Evolutionary conservation across 2,329 filamentous ascomycete genomes (phyloP).

Genomic region (Trichophaea hybrida): DNA sequence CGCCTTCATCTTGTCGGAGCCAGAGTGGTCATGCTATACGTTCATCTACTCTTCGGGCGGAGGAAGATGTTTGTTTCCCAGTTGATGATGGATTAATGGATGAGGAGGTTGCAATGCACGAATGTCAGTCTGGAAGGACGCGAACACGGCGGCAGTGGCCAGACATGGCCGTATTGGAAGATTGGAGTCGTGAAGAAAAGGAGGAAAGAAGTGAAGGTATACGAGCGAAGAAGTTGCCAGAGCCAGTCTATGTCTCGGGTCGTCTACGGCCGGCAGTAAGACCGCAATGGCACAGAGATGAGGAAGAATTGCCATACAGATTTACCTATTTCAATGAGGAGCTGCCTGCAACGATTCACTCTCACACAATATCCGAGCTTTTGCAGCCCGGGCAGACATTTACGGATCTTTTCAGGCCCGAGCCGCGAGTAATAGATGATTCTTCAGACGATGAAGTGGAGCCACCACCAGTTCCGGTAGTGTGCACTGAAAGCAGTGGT

Average conservation of each 20-base stretch:
- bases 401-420: slow-evolving; percentile 75
- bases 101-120: slow-evolving; percentile 48
- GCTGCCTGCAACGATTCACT: slow-evolving; percentile 89
- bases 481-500: neutral
- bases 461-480: too few species aligned
- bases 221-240: slow-evolving; percentile 78
- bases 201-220: slow-evolving; percentile 70
- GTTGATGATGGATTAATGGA: slow-evolving; percentile 63
- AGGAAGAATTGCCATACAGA: slow-evolving; percentile 80
- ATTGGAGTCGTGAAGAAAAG: slow-evolving; percentile 84
- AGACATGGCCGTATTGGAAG: slow-evolving; percentile 66
- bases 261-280: slow-evolving; percentile 56
- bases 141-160: slow-evolving; percentile 67
- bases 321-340: slow-evolving; percentile 99
- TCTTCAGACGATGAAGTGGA: slow-evolving; percentile 29
- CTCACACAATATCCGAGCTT: slow-evolving; percentile 84
- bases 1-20: slow-evolving; percentile 8
- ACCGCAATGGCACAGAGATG: slow-evolving; percentile 65
- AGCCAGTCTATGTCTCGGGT: slow-evolving; percentile 83
- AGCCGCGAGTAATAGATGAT: slow-evolving; percentile 39
- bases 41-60: slow-evolving; percentile 35
- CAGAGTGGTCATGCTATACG: neutral
- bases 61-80: slow-evolving; percentile 89
- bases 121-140: slow-evolving; percentile 30
- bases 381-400: slow-evolving; percentile 75